These are phyloP conservation scores for Collariella sp. DNA, from an alignment of 495 filamentous ascomycete species.

Conservation along the genomic window DNA sequence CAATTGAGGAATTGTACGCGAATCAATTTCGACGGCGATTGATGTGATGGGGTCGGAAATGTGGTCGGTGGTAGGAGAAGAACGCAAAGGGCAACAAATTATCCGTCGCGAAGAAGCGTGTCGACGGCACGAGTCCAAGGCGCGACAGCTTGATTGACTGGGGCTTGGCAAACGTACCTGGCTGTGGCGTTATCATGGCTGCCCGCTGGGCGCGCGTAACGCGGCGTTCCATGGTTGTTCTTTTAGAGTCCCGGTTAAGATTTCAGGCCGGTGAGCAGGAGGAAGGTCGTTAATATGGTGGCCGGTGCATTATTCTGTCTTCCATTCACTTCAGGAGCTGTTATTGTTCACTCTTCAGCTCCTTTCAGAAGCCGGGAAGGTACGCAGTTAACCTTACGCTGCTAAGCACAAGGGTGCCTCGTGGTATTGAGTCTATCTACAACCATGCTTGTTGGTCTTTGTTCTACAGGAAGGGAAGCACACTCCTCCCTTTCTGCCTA, in stretches of 20 bases:
- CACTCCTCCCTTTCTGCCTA: background rate
- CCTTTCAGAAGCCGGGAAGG: background rate
- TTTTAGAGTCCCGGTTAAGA: background rate
- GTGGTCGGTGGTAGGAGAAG: background rate
- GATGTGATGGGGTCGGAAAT: background rate
- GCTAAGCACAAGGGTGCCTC: background rate
- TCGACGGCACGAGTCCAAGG: background rate
- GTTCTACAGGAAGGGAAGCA: background rate
- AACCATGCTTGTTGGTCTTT: conserved; percentile 9
- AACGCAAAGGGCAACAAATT: background rate
- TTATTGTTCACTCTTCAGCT: background rate
- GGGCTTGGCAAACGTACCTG: conserved; percentile 3
- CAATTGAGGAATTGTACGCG: too few relatives aligned
- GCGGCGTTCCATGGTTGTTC: background rate
- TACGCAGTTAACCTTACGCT: background rate
- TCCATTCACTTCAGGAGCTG: background rate
- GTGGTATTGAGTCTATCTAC: conserved; percentile 22
- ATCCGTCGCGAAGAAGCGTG: background rate
- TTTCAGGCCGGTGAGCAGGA: background rate
- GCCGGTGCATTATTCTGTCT: background rate
- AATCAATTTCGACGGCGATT: too few relatives aligned
- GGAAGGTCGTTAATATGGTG: background rate
- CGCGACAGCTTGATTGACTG: background rate
- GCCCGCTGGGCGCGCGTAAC: background rate
- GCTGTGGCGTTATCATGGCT: background rate